phyloP scores from a whole-genome alignment of 2,329 filamentous ascomycete genomes.

The Arthrobotrys entomopaga region DNA sequence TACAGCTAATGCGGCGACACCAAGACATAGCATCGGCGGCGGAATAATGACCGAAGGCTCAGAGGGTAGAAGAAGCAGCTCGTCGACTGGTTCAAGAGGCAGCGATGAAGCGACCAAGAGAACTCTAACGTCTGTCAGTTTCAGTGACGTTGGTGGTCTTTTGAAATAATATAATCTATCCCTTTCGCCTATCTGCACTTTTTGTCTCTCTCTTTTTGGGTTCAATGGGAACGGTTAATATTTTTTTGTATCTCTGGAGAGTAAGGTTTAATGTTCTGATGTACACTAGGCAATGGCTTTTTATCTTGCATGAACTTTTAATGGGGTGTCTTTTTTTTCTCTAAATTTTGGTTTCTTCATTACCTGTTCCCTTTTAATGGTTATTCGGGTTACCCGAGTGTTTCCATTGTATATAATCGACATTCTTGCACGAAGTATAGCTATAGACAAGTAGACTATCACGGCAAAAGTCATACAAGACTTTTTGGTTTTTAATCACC shows the following conservation, averaged over 20 bases:
- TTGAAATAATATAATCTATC: conserved; percentile 24
- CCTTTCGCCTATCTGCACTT: background rate
- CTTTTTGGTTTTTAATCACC: no score
- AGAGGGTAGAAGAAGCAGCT: conserved; percentile 23
- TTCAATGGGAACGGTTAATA: background rate
- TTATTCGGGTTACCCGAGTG: no score
- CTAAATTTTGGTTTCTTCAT: background rate
- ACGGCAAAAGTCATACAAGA: background rate
- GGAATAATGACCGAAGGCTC: conserved; percentile 25
- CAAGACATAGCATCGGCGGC: conserved; percentile 44
- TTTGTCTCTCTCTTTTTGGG: background rate
- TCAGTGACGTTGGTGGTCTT: conserved; percentile 40
- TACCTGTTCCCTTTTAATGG: no score
- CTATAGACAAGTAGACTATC: conserved; percentile 5
- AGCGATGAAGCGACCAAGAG: conserved; percentile 9
- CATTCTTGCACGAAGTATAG: background rate
- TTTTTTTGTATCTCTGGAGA: background rate
- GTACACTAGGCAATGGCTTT: conserved; percentile 3
- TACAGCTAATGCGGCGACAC: conserved; percentile 4
- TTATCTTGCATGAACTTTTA: background rate
- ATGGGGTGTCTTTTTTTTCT: conserved; percentile 3
- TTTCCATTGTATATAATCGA: background rate
- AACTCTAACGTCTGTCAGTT: conserved; percentile 15
- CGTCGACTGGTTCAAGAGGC: conserved; percentile 9
- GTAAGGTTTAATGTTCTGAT: background rate